These are phyloP conservation scores for Pseudodiploospora longispora DNA, from an alignment of 2,329 filamentous ascomycete genomes.

Conservation along the genomic window DNA sequence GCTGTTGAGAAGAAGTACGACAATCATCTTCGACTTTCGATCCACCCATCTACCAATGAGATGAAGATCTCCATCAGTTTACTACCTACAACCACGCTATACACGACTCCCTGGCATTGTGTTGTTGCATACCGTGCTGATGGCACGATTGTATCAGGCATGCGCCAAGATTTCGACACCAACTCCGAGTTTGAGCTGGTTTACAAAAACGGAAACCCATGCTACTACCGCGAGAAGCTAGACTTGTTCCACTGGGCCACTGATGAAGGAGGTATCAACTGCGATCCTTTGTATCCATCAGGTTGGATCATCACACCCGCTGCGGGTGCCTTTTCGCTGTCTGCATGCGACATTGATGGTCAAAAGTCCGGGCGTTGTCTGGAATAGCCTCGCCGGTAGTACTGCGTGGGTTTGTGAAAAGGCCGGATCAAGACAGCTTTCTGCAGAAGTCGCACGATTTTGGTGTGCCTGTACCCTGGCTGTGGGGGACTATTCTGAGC, in stretches of 20 bases:
- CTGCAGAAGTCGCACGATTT: slow-evolving; percentile 38
- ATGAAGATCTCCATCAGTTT: slow-evolving; percentile 42
- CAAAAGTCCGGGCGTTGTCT: slow-evolving; percentile 33
- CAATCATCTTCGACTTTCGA: slow-evolving; percentile 42
- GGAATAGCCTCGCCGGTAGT: slow-evolving; percentile 45
- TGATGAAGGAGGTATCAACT: slow-evolving; percentile 27
- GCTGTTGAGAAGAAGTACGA: slow-evolving; percentile 39
- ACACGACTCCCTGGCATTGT: slow-evolving; percentile 48
- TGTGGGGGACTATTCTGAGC: slow-evolving; percentile 42
- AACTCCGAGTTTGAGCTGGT: slow-evolving; percentile 36
- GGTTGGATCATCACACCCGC: slow-evolving; percentile 23
- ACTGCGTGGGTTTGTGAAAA: slow-evolving; percentile 42
- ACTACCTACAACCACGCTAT: slow-evolving; percentile 34
- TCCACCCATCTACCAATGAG: slow-evolving; percentile 41
- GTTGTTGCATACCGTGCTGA: slow-evolving; percentile 34
- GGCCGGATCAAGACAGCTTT: slow-evolving; percentile 34
- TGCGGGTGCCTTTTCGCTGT: slow-evolving; percentile 14
- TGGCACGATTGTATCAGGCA: slow-evolving; percentile 32
- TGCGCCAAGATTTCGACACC: slow-evolving; percentile 31
- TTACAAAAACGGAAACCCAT: slow-evolving; percentile 34
- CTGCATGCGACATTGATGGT: slow-evolving; percentile 34
- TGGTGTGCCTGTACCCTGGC: slow-evolving; percentile 41
- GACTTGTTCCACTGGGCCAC: slow-evolving; percentile 33
- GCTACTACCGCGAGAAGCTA: slow-evolving; percentile 42
- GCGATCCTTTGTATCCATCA: slow-evolving; percentile 39